Percentiles rank a stretch among this genome's conserved stretches.
Conservation (phyloP, 2,329 filamentous ascomycete genomes). For the Coniella lustricola region DNA sequence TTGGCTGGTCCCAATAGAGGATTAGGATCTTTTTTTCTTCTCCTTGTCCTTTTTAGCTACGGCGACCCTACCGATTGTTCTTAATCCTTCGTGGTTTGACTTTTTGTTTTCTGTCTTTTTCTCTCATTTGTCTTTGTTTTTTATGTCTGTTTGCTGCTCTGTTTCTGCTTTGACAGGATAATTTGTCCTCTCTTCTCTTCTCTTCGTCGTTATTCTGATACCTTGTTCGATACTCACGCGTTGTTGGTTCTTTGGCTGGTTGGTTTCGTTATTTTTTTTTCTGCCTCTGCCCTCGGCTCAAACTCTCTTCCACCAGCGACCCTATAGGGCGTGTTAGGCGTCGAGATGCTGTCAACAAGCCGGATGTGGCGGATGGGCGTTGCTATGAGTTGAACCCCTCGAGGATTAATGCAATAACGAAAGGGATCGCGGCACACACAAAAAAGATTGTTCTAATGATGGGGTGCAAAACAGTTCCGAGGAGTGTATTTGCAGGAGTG, state of each 20-base stretch:
- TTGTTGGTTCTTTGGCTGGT: constrained; percentile 14
- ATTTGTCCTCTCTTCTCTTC: constrained; percentile 2
- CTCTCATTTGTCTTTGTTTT: constrained; percentile 22
- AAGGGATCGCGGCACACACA: constrained; percentile 1
- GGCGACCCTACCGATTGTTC: constrained; percentile 31
- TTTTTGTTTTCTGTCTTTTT: constrained; percentile 13
- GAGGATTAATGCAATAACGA: constrained; percentile 6
- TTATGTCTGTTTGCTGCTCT: constrained; percentile 19
- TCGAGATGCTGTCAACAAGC: neutral
- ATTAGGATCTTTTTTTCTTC: constrained; percentile 27
- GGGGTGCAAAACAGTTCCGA: neutral
- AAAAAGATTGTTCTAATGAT: neutral
- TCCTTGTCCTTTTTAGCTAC: constrained; percentile 41
- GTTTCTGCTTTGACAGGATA: constrained; percentile 15
- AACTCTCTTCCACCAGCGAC: neutral
- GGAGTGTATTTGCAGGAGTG: neutral
- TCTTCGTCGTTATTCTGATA: constrained; percentile 39
- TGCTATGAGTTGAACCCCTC: neutral
- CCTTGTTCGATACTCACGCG: constrained; percentile 52
- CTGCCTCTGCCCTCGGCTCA: neutral
- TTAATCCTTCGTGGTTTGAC: constrained; percentile 29
- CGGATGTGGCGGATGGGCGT: neutral
- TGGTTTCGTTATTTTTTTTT: constrained; percentile 8
- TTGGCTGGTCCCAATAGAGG: constrained; percentile 46
- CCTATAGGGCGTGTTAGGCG: constrained; percentile 13